Evolutionary conservation across 2,329 filamentous ascomycete species (phyloP), one percentile per base, ranked within the genome.

Genomic region (Cadophora sp.): DNA sequence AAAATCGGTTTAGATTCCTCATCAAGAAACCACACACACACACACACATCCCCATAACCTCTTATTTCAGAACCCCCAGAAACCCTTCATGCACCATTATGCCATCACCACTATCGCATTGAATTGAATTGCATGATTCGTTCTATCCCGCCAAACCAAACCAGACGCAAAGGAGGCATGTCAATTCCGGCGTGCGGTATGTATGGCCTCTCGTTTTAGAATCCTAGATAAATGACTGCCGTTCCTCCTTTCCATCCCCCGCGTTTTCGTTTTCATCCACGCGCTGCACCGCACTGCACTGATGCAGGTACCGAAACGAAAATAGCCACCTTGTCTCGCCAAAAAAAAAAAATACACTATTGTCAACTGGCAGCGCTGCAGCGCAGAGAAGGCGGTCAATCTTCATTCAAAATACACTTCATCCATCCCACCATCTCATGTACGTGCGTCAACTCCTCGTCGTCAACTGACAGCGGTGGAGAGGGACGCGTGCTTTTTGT

Each of bases 141-240:
- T 36, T 30, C 41, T 30, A n/a, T 14, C 18, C 45, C 45, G 7
- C 45, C 33, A 59, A 11, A 14, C 13, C 43, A n/a, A 16, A 48
- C n/a, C 45, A 20, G n/a, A 48, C n/a, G 6, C 45, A 48, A 2
- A 22, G 6, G 22, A 33, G 8, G n/a, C 41, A 13, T 47, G 41
- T 47, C 24, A 27, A 45, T 59, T 43, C 53, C 43, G 5, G 22
- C 39, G 43, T 45, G 43, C 43, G 30, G 30, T 58, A 18, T 58
- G 53, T 41, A 60, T 47, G 41, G 39, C 24, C 58, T 45, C 41
- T 45, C 39, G 50, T 53, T 67, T 64, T 56, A 53, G 22, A 51
- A 39, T 39, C 22, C 33, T 11, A 20, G 50, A 18, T 16, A 53
- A 53, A 24, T 22, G 50, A 53, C 14, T 9, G 59, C 27, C 27